Evolutionary conservation across 352 stramenopile species (phyloP), one percentile per base, ranked within the genome.

Genomic region (Pythium rhizo-oryzae): DNA sequence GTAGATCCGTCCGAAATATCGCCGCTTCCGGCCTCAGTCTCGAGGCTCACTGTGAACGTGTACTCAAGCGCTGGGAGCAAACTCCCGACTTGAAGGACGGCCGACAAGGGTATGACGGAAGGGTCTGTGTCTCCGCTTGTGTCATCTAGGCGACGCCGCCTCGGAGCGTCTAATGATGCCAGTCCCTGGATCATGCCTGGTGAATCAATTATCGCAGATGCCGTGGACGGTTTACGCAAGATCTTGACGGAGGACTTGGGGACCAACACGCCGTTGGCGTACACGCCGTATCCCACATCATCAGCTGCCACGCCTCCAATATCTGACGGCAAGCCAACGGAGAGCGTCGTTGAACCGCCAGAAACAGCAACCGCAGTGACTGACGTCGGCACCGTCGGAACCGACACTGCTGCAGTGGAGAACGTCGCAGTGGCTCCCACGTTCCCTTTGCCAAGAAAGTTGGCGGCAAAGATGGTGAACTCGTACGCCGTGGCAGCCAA

Each of bases 381-480:
- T n/a, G 55, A 54, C 4, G 68, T 51, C 11, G 79, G 77, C 46
- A 58, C 19, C 0, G 76, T 77, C 15, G 83, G 81, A 1, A 71
- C 16, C 0, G 83, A 75, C 0, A 74, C 23, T 13, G 12, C 8
- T n/a, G 52, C 66, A 2, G 83, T 91, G 50, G 39, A 57, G 50
- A 87, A 77, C 0, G 24, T 67, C 4, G 55, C 62, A 0, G 63
- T 59, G 6, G 53, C 49, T 19, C 79, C 67, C 51, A 87, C 72
- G 2, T 72, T 79, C 23, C 74, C 76, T 9, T 55, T 59, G 13
- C 83, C 83, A 0, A 89, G 52, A 23, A 53, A 67, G 57, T 91
- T 91, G 5, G 28, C 65, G 2, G 79, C 79, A 35, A 71, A 90
- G 0, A 90, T 81, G 28, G 71, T 77, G 54, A 91, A 85, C 1